Evolutionary conservation across 352 stramenopile species (phyloP).

Genomic region (Globisporangium middletonii): DNA sequence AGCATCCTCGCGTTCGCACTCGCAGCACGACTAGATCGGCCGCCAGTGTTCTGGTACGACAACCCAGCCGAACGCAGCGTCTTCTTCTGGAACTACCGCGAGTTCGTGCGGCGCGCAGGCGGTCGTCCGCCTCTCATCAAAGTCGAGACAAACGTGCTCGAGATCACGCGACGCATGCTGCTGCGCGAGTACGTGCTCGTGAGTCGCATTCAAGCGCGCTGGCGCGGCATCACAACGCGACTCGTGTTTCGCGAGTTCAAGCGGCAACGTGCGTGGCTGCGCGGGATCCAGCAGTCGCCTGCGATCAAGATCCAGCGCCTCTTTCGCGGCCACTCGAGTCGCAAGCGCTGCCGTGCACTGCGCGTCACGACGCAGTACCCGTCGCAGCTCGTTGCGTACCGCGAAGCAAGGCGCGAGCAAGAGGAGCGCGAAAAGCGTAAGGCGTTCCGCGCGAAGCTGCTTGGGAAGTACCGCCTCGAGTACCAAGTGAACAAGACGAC

Average conservation of each 20-base stretch:
- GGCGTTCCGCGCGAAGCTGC: constrained; percentile 38
- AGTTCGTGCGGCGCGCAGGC: constrained; percentile 63
- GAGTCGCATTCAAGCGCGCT: constrained; percentile 64
- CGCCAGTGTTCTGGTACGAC: constrained; percentile 78
- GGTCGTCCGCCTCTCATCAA: constrained; percentile 54
- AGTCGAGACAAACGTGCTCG: constrained; percentile 67
- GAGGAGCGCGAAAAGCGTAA: constrained; percentile 20
- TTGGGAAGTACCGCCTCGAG: constrained; percentile 49
- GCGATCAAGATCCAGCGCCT: constrained; percentile 68
- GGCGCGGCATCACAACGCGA: constrained; percentile 54
- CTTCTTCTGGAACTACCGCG: constrained; percentile 72
- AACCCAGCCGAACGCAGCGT: constrained; percentile 48
- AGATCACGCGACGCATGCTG: constrained; percentile 63
- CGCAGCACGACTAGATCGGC: constrained; percentile 20
- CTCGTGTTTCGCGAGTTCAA: constrained; percentile 64
- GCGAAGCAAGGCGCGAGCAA: constrained; percentile 19
- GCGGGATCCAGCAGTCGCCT: constrained; percentile 51
- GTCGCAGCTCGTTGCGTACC: constrained; percentile 30
- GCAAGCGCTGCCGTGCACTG: constrained; percentile 29
- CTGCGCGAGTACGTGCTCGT: constrained; percentile 54
- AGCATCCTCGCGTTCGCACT: constrained; percentile 44
- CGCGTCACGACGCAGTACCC: constrained; percentile 39
- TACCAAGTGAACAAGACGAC: constrained; percentile 45
- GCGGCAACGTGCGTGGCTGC: constrained; percentile 52
- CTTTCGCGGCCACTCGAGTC: constrained; percentile 36